Evolutionary conservation across 108 stramenopile genomes (phyloP).

Genomic region (Skeletonema menzelii): DNA sequence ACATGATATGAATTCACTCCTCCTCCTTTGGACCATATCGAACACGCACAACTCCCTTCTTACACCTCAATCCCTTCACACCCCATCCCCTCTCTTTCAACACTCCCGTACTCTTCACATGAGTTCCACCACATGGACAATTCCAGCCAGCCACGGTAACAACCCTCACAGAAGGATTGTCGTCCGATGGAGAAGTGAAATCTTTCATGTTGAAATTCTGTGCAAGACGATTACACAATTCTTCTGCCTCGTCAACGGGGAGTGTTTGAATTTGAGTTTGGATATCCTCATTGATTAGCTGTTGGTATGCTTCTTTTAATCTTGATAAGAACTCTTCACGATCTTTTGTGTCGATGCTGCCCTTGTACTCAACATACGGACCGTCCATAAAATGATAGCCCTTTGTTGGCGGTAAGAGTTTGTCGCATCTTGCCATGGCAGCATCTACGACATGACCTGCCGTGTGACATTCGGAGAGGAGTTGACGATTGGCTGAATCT

Average conservation of each 20-base stretch:
- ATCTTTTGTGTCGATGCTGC: conserved; percentile 47
- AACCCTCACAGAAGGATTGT: conserved; percentile 50
- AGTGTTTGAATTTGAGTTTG: conserved; percentile 59
- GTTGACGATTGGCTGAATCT: conserved; percentile 46
- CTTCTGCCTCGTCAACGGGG: conserved; percentile 46
- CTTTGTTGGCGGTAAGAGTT: conserved; percentile 59
- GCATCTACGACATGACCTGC: conserved; percentile 89
- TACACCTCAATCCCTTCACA: conserved; percentile 65
- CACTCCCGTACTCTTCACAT: conserved; percentile 58
- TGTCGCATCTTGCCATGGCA: conserved; percentile 69
- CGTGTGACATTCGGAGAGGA: conserved; percentile 82
- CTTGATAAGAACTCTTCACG: conserved; percentile 41
- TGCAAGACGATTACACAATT: conserved; percentile 51
- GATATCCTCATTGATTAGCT: conserved; percentile 64
- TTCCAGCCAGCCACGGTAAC: conserved; percentile 73
- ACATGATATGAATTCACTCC: not conserved
- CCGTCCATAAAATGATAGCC: conserved; percentile 89
- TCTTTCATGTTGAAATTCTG: conserved; percentile 48
- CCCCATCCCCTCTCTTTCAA: conserved; percentile 65
- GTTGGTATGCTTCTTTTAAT: conserved; percentile 55
- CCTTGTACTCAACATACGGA: conserved; percentile 82
- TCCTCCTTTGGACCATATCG: conserved; percentile 56
- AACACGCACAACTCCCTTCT: conserved; percentile 75
- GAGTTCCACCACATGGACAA: conserved; percentile 83
- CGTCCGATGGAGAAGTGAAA: conserved; percentile 18